Evolutionary conservation across 2,329 filamentous ascomycete species (phyloP), one percentile per base, ranked within the genome.

Genomic region (Zasmidium cellare): DNA sequence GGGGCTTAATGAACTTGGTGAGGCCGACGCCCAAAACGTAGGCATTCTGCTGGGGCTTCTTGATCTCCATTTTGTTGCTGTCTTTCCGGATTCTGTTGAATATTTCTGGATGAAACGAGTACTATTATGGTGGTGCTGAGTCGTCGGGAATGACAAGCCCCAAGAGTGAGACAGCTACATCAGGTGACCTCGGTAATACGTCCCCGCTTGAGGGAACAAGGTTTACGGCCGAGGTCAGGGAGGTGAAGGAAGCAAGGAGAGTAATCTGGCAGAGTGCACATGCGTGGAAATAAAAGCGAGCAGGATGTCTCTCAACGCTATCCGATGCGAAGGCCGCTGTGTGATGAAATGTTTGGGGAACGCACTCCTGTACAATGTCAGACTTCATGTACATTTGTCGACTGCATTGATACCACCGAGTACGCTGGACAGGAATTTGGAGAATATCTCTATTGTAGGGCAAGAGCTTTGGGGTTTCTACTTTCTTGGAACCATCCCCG

Each of bases 1-100:
- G 86, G 45, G 92, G 92, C 81, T 97, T 97, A 84, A 97, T 93
- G 84, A 97, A 97, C 78, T 96, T 96, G 79, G 93, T 97, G 91
- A 97, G 94, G 79, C 93, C 93, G 67, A 97, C 94, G 80, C 93
- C 93, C 60, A 97, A 86, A 72, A 97, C 90, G 82, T 97, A 97
- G 81, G 80, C 77, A 55, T 73, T 71, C 70, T 74, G 66, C 65
- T 82, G 61, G 6, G 63, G 61, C 46, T 61, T 65, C 58, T 65
- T 63, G 57, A 63, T 65, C 57, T 65, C 63, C 61, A 65, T 65
- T 24, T 22, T 59, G 38, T 14, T 35, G 48, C 16, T 41, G 16
- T 14, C 16, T 18, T n/a, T 18, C 6, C 16, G 7, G 35, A 14
- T 41, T 3, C 35, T 41, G 35, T 41, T 14, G 35, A 41, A 16